phyloP scores from a whole-genome alignment of 2,329 filamentous ascomycete genomes.

The Sporothrix dimorphospora region DNA sequence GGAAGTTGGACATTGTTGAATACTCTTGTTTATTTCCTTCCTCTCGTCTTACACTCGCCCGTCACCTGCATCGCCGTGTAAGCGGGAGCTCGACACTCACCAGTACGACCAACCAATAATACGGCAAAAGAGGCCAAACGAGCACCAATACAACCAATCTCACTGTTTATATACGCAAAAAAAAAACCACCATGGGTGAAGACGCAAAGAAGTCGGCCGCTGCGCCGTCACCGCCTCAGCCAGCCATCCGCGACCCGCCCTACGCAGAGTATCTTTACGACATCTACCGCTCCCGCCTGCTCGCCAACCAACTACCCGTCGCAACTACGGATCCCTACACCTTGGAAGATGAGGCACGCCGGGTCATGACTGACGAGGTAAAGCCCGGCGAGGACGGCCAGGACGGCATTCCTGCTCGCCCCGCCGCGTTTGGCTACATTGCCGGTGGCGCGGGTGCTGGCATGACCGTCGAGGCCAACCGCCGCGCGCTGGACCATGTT shows the following conservation, averaged over 20 bases:
- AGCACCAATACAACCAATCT: neutral
- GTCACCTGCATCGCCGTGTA: neutral
- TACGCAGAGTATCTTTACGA: constrained; percentile 40
- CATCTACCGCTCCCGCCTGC: constrained; percentile 57
- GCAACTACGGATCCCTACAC: constrained; percentile 63
- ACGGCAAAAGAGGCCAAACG: neutral
- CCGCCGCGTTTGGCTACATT: constrained; percentile 59
- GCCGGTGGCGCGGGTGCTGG: constrained; percentile 64
- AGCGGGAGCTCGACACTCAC: neutral
- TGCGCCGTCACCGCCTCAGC: neutral
- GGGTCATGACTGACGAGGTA: constrained; percentile 50
- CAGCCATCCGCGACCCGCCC: constrained; percentile 29
- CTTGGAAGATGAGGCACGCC: constrained; percentile 58
- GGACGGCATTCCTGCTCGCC: neutral
- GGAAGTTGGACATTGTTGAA: neutral
- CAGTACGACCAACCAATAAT: neutral
- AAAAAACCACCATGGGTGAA: neutral
- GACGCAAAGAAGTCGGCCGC: neutral
- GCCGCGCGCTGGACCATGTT: constrained; percentile 58
- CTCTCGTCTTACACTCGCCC: neutral
- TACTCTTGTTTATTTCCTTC: neutral
- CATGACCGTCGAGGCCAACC: constrained; percentile 63
- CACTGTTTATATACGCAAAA: neutral
- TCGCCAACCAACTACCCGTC: constrained; percentile 51
- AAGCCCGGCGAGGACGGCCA: neutral